A percentile compares a stretch with the other conserved stretches of the same genome.
Conservation (phyloP, 2,329 filamentous ascomycete genomes). For the Phialophora chinensis region DNA sequence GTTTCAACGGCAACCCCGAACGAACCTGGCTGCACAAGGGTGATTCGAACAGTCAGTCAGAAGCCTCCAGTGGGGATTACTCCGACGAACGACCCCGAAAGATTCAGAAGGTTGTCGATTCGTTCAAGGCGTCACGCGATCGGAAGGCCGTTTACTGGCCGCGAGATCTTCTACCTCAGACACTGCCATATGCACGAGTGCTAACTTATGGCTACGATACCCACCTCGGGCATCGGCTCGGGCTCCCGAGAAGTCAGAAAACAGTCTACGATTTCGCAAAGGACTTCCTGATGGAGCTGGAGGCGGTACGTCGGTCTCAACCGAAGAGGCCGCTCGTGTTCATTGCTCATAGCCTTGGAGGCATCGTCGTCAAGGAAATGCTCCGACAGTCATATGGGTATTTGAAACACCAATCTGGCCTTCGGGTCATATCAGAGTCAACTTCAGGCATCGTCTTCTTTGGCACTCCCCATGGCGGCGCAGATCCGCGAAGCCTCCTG, state of each 20-base stretch:
- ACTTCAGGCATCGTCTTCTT: slow-evolving; percentile 33
- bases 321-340: slow-evolving; percentile 26
- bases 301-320: slow-evolving; percentile 39
- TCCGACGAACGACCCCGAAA: slow-evolving; percentile 15
- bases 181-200: slow-evolving; percentile 31
- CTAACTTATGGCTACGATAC: slow-evolving; percentile 42
- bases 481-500: slow-evolving; percentile 17
- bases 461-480: slow-evolving; percentile 33
- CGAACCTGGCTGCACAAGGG: slow-evolving; percentile 44
- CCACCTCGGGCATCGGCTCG: slow-evolving; percentile 37
- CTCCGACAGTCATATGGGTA: slow-evolving; percentile 22
- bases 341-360: slow-evolving; percentile 33
- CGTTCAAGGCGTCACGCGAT: slow-evolving; percentile 14
- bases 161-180: slow-evolving; percentile 29
- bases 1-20: slow-evolving; percentile 45
- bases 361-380: slow-evolving; percentile 31
- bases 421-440: slow-evolving; percentile 12
- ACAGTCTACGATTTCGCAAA: slow-evolving; percentile 45
- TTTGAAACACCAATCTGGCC: slow-evolving; percentile 12
- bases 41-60: not conserved
- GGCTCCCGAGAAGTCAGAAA: slow-evolving; percentile 38
- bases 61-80: not conserved
- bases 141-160: slow-evolving; percentile 20
- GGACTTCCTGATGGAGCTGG: slow-evolving; percentile 46
- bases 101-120: slow-evolving; percentile 14